Evolutionary conservation across 192 early-diverging fungal genomes (phyloP).

Genomic region (Coemansia reversa): DNA sequence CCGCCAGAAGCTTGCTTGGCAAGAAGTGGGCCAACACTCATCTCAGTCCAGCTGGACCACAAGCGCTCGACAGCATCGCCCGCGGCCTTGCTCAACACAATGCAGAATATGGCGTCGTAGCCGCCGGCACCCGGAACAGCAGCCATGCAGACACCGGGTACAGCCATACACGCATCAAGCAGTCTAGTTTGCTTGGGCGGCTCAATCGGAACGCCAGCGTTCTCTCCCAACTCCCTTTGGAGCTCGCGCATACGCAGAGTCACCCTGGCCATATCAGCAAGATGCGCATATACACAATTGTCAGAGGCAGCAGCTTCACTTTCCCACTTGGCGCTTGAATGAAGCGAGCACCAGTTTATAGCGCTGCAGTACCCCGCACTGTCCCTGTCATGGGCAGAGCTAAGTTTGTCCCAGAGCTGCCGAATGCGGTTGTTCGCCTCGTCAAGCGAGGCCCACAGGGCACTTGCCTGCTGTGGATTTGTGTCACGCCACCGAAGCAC

Average conservation of each 20-base stretch:
- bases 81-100: constrained; percentile 61
- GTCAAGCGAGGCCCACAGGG: constrained; percentile 57
- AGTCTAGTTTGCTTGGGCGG: constrained; percentile 83
- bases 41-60: constrained; percentile 72
- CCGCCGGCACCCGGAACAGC: constrained; percentile 98
- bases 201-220: constrained; percentile 84
- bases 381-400: constrained; percentile 27
- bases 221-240: constrained; percentile 70
- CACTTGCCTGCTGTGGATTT: constrained; percentile 60
- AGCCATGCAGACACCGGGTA: constrained; percentile 85
- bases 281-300: constrained; percentile 37
- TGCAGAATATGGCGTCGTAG: constrained; percentile 94
- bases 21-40: constrained; percentile 81
- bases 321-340: constrained; percentile 31
- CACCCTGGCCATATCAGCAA: constrained; percentile 55
- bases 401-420: constrained; percentile 62
- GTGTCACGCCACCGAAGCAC: constrained; percentile 81
- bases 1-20: constrained; percentile 65
- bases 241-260: constrained; percentile 57
- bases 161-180: constrained; percentile 75
- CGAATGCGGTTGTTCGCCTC: constrained; percentile 56
- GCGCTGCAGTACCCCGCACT: constrained; percentile 29
- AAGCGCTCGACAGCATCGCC: constrained; percentile 56
- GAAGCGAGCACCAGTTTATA: constrained; percentile 53
- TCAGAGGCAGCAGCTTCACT: neutral